phyloP scores from a whole-genome alignment of 2,329 filamentous ascomycete species.

The Aspergillus sp. region DNA sequence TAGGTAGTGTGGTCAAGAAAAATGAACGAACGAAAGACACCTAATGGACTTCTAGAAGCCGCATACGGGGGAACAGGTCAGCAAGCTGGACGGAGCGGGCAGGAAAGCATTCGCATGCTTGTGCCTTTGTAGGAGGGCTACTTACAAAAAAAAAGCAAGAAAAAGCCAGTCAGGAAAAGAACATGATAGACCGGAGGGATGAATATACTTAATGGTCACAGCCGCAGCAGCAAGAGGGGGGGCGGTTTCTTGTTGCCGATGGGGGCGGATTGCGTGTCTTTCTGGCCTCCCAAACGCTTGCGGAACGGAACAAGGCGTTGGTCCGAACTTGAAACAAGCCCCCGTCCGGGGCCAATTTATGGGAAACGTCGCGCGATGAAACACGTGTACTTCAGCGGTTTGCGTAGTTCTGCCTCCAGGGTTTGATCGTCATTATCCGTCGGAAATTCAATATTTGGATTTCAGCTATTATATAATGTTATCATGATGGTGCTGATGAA shows the following conservation, averaged over 20 bases:
- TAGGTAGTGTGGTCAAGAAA: conserved; percentile 16
- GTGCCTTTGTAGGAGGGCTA: not conserved
- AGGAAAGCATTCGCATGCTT: conserved; percentile 11
- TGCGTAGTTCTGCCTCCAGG: not conserved
- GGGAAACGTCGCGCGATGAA: not conserved
- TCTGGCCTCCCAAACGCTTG: conserved; percentile 7
- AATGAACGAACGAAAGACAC: conserved; percentile 14
- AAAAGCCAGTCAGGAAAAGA: conserved; percentile 17
- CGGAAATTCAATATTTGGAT: not conserved
- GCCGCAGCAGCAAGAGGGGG: not conserved
- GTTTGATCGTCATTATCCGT: not conserved
- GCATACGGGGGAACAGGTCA: conserved; percentile 4
- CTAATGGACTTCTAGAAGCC: conserved; percentile 11
- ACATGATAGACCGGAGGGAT: conserved; percentile 16
- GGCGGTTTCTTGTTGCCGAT: not conserved
- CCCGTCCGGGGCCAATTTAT: not conserved
- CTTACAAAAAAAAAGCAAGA: conserved; percentile 2
- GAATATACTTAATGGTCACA: conserved; percentile 2
- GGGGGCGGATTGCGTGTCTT: conserved; percentile 27
- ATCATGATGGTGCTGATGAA: not conserved
- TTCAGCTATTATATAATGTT: not conserved
- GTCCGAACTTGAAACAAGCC: conserved; percentile 15
- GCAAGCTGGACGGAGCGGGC: not conserved
- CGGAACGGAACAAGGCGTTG: conserved; percentile 27
- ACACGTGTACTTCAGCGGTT: not conserved